Conservation (phyloP, 345 rosid genomes). For the Ricinus communis region DNA sequence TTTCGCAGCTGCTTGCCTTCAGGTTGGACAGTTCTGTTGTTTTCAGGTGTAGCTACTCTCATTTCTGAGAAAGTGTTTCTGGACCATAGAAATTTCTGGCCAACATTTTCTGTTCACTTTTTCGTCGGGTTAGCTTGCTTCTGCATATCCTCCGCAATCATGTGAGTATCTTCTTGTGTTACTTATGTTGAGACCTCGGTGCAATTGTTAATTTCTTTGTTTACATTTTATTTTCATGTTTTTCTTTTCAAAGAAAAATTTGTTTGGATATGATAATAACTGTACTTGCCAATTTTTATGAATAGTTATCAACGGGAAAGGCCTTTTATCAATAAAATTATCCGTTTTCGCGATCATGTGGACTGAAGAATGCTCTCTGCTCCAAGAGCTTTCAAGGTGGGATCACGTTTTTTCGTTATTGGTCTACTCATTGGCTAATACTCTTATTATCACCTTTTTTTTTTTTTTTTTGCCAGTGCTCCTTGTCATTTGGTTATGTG, state of each 20-base stretch:
- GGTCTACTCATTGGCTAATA: neutral
- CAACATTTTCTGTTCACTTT: slow-evolving; percentile 27
- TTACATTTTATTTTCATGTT: neutral
- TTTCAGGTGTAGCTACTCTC: slow-evolving; percentile 56
- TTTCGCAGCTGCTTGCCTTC: slow-evolving; percentile 66
- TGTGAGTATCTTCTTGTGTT: slow-evolving; percentile 49
- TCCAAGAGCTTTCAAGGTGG: slow-evolving; percentile 11
- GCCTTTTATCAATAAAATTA: slow-evolving; percentile 57
- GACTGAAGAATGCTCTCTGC: slow-evolving; percentile 40
- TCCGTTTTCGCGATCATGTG: slow-evolving; percentile 56
- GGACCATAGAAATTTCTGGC: slow-evolving; percentile 31
- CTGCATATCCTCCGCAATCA: slow-evolving; percentile 39
- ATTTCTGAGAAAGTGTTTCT: slow-evolving; percentile 31
- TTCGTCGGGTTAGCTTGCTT: slow-evolving; percentile 27
- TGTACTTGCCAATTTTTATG: slow-evolving; percentile 13
- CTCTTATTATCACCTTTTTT: neutral
- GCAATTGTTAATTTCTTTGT: neutral
- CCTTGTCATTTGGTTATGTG: neutral
- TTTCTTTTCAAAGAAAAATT: neutral
- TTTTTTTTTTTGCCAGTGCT: neutral
- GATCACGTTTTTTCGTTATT: neutral
- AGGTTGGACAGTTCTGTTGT: slow-evolving; percentile 59
- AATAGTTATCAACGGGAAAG: slow-evolving; percentile 68
- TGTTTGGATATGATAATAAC: neutral
- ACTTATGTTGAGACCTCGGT: neutral